phyloP scores from a whole-genome alignment of 2,329 filamentous ascomycete species.

The Phyllosticta ampelicida region DNA sequence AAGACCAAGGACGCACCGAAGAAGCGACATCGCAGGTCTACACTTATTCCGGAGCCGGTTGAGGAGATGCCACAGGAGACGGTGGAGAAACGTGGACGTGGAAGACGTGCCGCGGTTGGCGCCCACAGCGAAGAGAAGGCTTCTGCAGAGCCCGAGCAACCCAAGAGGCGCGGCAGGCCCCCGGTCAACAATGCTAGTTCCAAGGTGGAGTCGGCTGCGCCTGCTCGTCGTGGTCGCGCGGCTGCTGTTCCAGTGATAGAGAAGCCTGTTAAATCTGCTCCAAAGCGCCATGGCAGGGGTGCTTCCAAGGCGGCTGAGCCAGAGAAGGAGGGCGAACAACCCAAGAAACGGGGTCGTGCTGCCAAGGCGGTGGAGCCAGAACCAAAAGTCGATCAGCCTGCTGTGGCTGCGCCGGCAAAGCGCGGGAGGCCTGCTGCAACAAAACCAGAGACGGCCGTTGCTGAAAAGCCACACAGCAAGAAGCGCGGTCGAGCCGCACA shows the following conservation, averaged over 20 bases:
- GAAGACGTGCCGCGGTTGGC: neutral
- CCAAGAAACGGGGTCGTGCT: slow-evolving; percentile 8
- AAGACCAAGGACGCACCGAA: neutral
- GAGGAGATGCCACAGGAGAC: neutral
- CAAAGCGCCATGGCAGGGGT: slow-evolving; percentile 1
- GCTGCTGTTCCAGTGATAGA: neutral
- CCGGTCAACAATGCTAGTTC: neutral
- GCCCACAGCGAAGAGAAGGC: neutral
- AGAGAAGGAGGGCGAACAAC: slow-evolving; percentile 7
- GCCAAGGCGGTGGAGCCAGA: slow-evolving; percentile 1
- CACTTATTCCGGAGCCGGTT: neutral
- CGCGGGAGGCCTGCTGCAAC: neutral
- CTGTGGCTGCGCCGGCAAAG: neutral
- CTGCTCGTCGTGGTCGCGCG: neutral
- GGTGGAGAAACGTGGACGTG: slow-evolving; percentile 1
- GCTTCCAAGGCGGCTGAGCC: slow-evolving; percentile 7
- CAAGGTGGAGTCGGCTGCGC: neutral
- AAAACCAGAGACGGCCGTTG: neutral
- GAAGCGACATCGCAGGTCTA: neutral
- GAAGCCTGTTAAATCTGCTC: neutral
- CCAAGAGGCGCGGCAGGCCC: slow-evolving; percentile 23
- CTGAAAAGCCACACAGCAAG: neutral
- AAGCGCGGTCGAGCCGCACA: slow-evolving; percentile 10
- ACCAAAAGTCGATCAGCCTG: neutral
- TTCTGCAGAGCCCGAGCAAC: slow-evolving; percentile 10